Evolutionary conservation across 352 stramenopile species (phyloP), one percentile per base, ranked within the genome.

Genomic region (Lagenidium giganteum): DNA sequence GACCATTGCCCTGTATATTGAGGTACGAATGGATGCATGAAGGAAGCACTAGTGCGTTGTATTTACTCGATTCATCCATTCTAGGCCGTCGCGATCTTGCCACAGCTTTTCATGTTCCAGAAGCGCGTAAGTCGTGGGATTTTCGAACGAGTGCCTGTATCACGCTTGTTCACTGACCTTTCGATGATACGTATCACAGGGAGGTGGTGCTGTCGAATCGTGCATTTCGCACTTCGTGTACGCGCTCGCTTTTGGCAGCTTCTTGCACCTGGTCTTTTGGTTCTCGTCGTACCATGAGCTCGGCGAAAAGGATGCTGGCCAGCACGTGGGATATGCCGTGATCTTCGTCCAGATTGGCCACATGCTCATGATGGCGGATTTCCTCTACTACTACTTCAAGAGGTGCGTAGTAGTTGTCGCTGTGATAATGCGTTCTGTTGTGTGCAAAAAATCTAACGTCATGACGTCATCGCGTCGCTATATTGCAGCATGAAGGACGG

Each of bases 361-460:
- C 74, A 94, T 99, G 67, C 71, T 98, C 25, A 92, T 99, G 63
- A 99, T 99, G 95, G 79, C 87, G 22, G 95, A 99, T 67, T 99
- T 99, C 58, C 96, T 99, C 62, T 98, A 97, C 81, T 98, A 98
- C 67, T 99, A 99, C 80, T 96, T 98, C 66, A 94, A 96, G 60
- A 93, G 77, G 77, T 90, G 43, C 29, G 59, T 56, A 36, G 13
- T 23, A 6, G 18, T 20, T 23, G 1, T 28, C 24, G 32, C 38
- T 32, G 8, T 47, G 23, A 47, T 8, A 16, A 5, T 9, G 35
- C 37, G 25, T n/a, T 51, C 2, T 35, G 11, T 33, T 53, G 31
- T 47, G 4, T 47, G 26, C 26, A 42, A 51, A 39, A 12, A 24
- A 3, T 51, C 30, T 43, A n/a, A n/a, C n/a, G n/a, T n/a, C n/a